phyloP scores from a whole-genome alignment of 441 rosid species.

The Croton setiger region DNA sequence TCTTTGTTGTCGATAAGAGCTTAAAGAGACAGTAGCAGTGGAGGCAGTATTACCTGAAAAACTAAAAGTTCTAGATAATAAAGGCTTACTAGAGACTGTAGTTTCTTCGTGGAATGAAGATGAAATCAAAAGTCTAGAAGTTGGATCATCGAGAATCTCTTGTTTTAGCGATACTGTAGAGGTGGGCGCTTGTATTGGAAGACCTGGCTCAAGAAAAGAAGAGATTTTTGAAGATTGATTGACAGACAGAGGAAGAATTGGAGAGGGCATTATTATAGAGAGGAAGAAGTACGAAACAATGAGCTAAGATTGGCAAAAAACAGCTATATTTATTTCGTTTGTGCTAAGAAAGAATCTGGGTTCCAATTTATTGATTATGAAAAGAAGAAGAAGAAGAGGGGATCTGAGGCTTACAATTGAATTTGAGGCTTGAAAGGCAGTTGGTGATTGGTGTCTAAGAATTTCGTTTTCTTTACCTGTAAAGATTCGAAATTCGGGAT shows the following conservation, averaged over 20 bases:
- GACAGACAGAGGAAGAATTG: conserved; percentile 14
- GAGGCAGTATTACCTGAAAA: conserved; percentile 28
- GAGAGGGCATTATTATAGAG: conserved; percentile 18
- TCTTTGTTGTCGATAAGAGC: conserved; percentile 42
- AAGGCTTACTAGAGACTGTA: too few relatives aligned
- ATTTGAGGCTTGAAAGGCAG: neutral
- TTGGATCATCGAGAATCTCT: conserved; percentile 37
- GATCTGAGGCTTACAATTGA: neutral
- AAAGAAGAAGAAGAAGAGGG: neutral
- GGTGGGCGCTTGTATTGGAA: neutral
- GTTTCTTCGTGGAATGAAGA: conserved; percentile 41
- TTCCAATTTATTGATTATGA: neutral
- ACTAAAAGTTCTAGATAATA: conserved; percentile 50
- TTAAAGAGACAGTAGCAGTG: conserved; percentile 4
- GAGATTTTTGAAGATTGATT: conserved; percentile 7
- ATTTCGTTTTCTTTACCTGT: too few relatives aligned
- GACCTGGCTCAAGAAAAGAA: conserved; percentile 3
- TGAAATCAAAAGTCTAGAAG: conserved; percentile 39
- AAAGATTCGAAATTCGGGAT: too few relatives aligned
- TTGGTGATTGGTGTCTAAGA: neutral
- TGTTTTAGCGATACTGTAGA: neutral
- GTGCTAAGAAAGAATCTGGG: neutral
- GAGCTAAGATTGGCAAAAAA: neutral
- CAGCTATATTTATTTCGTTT: neutral
- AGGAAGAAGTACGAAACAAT: neutral